A percentile compares a stretch with the other conserved stretches of the same genome.
Conservation (phyloP, 257 asterid genomes). For the Nyctanthes arbortristis region DNA sequence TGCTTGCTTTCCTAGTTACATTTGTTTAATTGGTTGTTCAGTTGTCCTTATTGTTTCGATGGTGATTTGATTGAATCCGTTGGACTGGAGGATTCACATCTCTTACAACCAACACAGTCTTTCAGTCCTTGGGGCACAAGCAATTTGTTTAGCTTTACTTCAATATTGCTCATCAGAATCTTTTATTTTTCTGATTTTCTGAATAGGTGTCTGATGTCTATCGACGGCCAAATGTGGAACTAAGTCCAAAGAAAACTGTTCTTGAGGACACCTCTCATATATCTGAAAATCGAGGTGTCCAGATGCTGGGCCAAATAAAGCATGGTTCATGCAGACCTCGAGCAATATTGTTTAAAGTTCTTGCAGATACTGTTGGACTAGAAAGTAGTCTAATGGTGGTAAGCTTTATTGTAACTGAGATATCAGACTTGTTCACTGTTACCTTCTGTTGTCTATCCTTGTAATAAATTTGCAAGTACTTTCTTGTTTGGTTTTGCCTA, state of each 20-base stretch:
- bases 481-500: slow-evolving; percentile 16
- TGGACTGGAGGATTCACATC: too few relatives aligned
- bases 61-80: slow-evolving; percentile 20
- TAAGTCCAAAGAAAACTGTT: slow-evolving; percentile 67
- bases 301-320: slow-evolving; percentile 87
- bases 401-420: slow-evolving; percentile 37
- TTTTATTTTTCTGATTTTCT: slow-evolving; percentile 33
- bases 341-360: slow-evolving; percentile 92
- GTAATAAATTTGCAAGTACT: neutral
- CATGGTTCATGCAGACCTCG: slow-evolving; percentile 95
- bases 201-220: slow-evolving; percentile 84
- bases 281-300: slow-evolving; percentile 69
- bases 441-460: slow-evolving; percentile 17
- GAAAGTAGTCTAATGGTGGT: slow-evolving; percentile 93
- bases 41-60: slow-evolving; percentile 18
- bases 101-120: too few relatives aligned
- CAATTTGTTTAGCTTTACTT: too few relatives aligned
- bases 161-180: slow-evolving; percentile 11
- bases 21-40: slow-evolving; percentile 18
- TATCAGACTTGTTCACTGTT: too few relatives aligned
- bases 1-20: slow-evolving; percentile 9
- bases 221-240: slow-evolving; percentile 77
- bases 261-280: slow-evolving; percentile 63
- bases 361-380: slow-evolving; percentile 96
- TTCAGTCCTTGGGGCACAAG: too few relatives aligned